Percentiles rank a stretch among this genome's conserved stretches.
Evolutionary conservation across 179 eudicot genomes (phyloP).

Genomic region (Pouteria campechiana): DNA sequence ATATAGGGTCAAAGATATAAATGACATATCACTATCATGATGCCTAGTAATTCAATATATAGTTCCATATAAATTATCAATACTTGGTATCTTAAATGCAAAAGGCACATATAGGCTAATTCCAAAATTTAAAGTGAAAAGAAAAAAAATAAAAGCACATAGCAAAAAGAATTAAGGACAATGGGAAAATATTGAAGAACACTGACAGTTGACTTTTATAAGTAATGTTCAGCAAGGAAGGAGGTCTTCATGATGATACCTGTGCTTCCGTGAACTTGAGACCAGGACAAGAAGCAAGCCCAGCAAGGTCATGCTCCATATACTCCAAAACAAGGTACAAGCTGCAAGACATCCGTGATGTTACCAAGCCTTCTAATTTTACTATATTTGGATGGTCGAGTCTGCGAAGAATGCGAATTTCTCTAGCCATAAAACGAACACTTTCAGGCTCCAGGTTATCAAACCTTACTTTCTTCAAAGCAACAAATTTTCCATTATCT

Average conservation of each 20-base stretch:
- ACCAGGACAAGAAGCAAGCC: constrained; percentile 69
- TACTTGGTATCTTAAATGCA: too few species aligned
- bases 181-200: too few species aligned
- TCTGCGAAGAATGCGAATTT: constrained; percentile 61
- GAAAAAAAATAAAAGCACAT: too few species aligned
- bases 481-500: constrained; percentile 68
- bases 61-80: too few species aligned
- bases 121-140: too few species aligned
- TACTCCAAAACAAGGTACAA: constrained; percentile 79
- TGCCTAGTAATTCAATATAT: too few species aligned
- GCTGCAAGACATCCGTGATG: constrained; percentile 84
- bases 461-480: constrained; percentile 82
- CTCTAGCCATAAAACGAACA: constrained; percentile 83
- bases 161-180: too few species aligned
- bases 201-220: too few species aligned
- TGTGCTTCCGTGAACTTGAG: constrained; percentile 70
- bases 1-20: too few species aligned
- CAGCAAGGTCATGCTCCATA: constrained; percentile 86
- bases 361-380: constrained; percentile 72
- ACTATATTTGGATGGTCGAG: constrained; percentile 70
- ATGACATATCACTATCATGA: too few species aligned
- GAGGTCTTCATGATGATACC: constrained; percentile 20
- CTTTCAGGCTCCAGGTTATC: constrained; percentile 87
- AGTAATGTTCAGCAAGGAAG: too few species aligned
- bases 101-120: too few species aligned